These are phyloP conservation scores for Geotrichum bryndzae DNA, from an alignment of 1,139 yeast species.

Conservation along the genomic window DNA sequence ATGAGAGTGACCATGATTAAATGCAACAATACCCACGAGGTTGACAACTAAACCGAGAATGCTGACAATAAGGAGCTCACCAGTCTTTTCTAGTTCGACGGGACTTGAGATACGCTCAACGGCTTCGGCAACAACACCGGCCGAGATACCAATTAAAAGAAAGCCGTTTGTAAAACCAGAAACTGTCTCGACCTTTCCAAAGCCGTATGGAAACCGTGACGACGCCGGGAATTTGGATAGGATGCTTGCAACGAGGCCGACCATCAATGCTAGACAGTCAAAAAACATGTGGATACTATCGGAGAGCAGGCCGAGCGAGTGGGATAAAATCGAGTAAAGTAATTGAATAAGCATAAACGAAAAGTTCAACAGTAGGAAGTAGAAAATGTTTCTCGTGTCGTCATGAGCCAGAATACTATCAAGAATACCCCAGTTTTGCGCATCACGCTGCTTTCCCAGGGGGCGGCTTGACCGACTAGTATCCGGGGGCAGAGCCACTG, in stretches of 20 bases:
- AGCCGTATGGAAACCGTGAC: slow-evolving; percentile 77
- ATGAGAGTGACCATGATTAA: slow-evolving; percentile 69
- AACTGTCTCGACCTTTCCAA: slow-evolving; percentile 76
- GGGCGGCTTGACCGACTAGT: slow-evolving; percentile 11
- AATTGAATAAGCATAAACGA: slow-evolving; percentile 93
- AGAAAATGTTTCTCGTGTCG: slow-evolving; percentile 85
- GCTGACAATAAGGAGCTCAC: slow-evolving; percentile 82
- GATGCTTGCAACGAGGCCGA: slow-evolving; percentile 84
- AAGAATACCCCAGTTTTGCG: slow-evolving; percentile 28
- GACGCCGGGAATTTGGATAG: slow-evolving; percentile 55
- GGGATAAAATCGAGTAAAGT: slow-evolving; percentile 84
- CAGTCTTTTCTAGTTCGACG: slow-evolving; percentile 67
- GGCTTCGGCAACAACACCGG: slow-evolving; percentile 84
- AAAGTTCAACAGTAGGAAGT: slow-evolving; percentile 75
- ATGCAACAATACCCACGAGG: slow-evolving; percentile 87
- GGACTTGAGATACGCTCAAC: slow-evolving; percentile 75
- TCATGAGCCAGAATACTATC: slow-evolving; percentile 44
- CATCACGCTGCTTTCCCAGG: slow-evolving; percentile 6
- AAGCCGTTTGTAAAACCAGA: slow-evolving; percentile 96
- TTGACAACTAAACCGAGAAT: slow-evolving; percentile 80
- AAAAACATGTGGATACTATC: slow-evolving; percentile 95
- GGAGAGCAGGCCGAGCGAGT: slow-evolving; percentile 82
- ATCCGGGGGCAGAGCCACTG: slow-evolving; percentile 14
- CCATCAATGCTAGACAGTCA: slow-evolving; percentile 83
- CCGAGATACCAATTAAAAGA: slow-evolving; percentile 76